Conservation (phyloP, 2,329 filamentous ascomycete species). For the Neofusicoccum umdonicola region DNA sequence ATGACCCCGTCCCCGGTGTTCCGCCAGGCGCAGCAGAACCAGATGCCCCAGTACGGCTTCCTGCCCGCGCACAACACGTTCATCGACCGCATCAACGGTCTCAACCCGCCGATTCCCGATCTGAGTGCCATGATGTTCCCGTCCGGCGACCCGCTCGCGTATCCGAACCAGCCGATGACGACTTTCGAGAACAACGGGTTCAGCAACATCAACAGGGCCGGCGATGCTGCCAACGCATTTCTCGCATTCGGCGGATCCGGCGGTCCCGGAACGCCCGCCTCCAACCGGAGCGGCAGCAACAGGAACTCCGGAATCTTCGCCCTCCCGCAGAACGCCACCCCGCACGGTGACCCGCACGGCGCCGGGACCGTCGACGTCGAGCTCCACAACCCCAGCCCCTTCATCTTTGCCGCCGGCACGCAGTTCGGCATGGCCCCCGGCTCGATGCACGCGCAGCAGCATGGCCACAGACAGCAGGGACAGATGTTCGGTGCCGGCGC, state of each 20-base stretch:
- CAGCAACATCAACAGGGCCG: conserved; percentile 19
- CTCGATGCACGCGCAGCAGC: conserved; percentile 14
- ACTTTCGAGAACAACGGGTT: conserved; percentile 45
- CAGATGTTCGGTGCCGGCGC: conserved; percentile 3
- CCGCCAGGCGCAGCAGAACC: background rate
- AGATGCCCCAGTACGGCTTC: background rate
- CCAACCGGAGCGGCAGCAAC: background rate
- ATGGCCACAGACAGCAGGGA: background rate
- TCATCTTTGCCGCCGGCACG: conserved; percentile 11
- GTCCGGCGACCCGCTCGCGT: conserved; percentile 73
- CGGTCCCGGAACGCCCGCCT: background rate
- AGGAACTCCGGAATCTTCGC: conserved; percentile 11
- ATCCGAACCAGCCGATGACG: conserved; percentile 73
- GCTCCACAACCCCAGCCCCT: conserved; percentile 12
- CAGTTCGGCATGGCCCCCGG: conserved; percentile 8
- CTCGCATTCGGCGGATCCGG: background rate
- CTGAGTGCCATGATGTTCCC: conserved; percentile 79
- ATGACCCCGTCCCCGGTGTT: conserved; percentile 8
- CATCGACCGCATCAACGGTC: conserved; percentile 26
- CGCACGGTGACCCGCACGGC: conserved; percentile 10
- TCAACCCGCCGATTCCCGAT: conserved; percentile 58
- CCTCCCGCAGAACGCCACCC: conserved; percentile 3
- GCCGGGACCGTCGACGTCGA: conserved; percentile 8
- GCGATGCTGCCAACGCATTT: background rate
- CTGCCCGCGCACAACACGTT: conserved; percentile 32